Percentiles rank a stretch among this genome's conserved stretches.
Conservation (phyloP, 2,329 filamentous ascomycete species). For the Neodidymelliopsis sp. region DNA sequence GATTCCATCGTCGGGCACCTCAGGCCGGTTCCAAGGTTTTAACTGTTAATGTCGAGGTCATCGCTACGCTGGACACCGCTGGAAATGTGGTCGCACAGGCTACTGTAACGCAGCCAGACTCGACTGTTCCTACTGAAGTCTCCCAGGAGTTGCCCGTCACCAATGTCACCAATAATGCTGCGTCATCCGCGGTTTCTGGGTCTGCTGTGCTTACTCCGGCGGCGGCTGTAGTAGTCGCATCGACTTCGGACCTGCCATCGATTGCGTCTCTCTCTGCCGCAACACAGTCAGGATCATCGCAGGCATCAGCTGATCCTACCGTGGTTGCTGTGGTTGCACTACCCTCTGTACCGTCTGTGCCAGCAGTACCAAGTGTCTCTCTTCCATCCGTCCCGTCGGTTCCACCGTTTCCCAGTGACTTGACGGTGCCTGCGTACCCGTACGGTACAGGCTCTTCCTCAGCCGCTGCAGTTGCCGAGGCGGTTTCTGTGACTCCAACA, state of each 20-base stretch:
- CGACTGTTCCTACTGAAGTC: constrained; percentile 7
- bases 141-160: constrained; percentile 1
- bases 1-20: constrained; percentile 44
- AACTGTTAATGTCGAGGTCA: constrained; percentile 41
- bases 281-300: not conserved
- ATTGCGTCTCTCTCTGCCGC: constrained; percentile 4
- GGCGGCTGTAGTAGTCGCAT: constrained; percentile 7
- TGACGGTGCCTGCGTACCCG: constrained; percentile 46
- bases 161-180: not conserved
- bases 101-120: constrained; percentile 29
- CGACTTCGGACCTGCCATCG: constrained; percentile 4
- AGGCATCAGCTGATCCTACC: not conserved
- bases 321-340: not conserved
- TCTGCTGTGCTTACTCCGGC: constrained; percentile 9
- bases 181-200: not conserved
- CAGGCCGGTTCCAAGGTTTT: constrained; percentile 27
- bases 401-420: constrained; percentile 45
- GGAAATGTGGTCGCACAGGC: constrained; percentile 37
- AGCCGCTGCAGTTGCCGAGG: constrained; percentile 18
- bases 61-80: constrained; percentile 39
- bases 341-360: constrained; percentile 25
- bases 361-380: constrained; percentile 18
- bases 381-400: constrained; percentile 42
- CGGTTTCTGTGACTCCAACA: constrained; percentile 12
- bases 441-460: constrained; percentile 42